Evolutionary conservation across 2,329 filamentous ascomycete genomes (phyloP).

Genomic region (Alternaria sp.): DNA sequence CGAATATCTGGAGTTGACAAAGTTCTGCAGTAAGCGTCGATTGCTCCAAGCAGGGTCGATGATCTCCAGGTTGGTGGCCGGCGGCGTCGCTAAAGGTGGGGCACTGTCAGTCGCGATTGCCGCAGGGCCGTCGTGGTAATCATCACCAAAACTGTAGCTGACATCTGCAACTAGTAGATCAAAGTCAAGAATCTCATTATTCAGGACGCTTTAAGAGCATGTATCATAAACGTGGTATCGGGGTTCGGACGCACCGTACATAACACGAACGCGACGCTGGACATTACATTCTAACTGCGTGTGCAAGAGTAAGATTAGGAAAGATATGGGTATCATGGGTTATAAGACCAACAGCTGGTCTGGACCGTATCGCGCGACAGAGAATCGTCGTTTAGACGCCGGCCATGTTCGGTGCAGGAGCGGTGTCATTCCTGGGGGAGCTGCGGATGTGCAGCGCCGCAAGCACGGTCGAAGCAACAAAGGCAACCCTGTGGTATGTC

Average conservation of each 20-base stretch:
- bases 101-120: neutral
- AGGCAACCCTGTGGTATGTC: slow-evolving; percentile 54
- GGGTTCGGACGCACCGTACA: neutral
- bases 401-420: slow-evolving; percentile 46
- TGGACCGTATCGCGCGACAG: neutral
- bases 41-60: neutral
- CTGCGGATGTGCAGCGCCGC: slow-evolving; percentile 56
- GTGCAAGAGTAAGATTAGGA: neutral
- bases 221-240: neutral
- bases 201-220: neutral
- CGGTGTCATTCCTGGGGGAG: slow-evolving; percentile 42
- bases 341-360: neutral
- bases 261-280: slow-evolving; percentile 8
- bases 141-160: neutral
- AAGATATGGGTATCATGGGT: slow-evolving; percentile 8
- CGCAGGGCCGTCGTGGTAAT: neutral
- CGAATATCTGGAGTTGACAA: neutral
- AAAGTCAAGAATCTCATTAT: neutral
- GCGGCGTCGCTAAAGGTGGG: neutral
- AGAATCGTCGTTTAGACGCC: slow-evolving; percentile 37
- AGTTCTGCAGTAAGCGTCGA: neutral
- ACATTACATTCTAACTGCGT: slow-evolving; percentile 1
- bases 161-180: neutral
- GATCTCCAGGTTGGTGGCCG: neutral
- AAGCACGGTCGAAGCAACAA: slow-evolving; percentile 58